Conservation (phyloP, 148 eudicot genomes). For the Rhododendron ferrugineum region DNA sequence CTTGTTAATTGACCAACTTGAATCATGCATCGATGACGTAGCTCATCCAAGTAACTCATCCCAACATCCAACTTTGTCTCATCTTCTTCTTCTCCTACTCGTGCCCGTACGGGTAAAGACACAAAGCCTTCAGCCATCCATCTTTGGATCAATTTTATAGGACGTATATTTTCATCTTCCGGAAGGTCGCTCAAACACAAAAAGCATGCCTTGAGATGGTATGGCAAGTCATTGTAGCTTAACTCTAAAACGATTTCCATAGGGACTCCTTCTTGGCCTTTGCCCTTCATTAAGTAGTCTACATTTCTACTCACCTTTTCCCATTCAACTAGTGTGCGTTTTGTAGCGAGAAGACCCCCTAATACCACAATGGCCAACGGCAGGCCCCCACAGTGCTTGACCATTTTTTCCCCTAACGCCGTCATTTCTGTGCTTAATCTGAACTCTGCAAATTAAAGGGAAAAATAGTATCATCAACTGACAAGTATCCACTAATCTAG, state of each 20-base stretch:
- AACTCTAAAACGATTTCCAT: background rate
- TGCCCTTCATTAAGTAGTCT: too few species aligned
- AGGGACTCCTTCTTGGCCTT: too few species aligned
- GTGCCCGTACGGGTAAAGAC: background rate
- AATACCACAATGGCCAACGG: slow-evolving; percentile 13
- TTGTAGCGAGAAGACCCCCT: slow-evolving; percentile 3
- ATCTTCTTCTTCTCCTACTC: background rate
- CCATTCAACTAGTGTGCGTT: too few species aligned
- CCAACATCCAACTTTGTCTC: slow-evolving; percentile 20
- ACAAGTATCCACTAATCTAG: background rate
- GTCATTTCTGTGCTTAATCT: background rate
- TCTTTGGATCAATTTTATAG: background rate
- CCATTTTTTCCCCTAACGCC: slow-evolving; percentile 1
- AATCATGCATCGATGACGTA: slow-evolving; percentile 14
- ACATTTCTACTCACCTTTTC: too few species aligned
- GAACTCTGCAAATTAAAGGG: background rate
- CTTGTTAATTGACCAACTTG: background rate
- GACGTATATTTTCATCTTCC: slow-evolving; percentile 15
- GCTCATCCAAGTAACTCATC: slow-evolving; percentile 18
- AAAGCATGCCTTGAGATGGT: slow-evolving; percentile 25
- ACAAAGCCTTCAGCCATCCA: background rate
- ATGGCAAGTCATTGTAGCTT: background rate
- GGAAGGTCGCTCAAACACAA: slow-evolving; percentile 25
- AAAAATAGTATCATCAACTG: background rate
- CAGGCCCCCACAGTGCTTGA: slow-evolving; percentile 17